Evolutionary conservation across 1,139 yeast species (phyloP).

Genomic region (Yamadazyma friedrichii): DNA sequence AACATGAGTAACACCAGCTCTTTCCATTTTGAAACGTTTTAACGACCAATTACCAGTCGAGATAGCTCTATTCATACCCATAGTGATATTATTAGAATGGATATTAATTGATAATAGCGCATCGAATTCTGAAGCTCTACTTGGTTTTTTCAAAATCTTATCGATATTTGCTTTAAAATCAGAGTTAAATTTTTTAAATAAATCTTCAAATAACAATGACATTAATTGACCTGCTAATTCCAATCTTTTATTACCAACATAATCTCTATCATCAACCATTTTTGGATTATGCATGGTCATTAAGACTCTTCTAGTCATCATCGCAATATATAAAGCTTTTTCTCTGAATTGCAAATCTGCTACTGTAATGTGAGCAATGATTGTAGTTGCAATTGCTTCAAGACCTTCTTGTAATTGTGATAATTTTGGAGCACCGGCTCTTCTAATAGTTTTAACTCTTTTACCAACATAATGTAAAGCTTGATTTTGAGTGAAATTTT

Average conservation of each 20-base stretch:
- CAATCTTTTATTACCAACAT: constrained; percentile 95
- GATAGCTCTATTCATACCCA: constrained; percentile 93
- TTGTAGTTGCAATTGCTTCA: constrained; percentile 94
- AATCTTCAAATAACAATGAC: constrained; percentile 92
- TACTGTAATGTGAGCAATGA: constrained; percentile 92
- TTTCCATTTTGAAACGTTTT: constrained; percentile 98
- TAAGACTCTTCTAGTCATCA: constrained; percentile 94
- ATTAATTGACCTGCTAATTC: constrained; percentile 97
- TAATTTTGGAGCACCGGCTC: constrained; percentile 79
- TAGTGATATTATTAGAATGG: constrained; percentile 89
- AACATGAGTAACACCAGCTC: constrained; percentile 99
- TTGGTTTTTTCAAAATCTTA: constrained; percentile 89
- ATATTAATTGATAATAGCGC: constrained; percentile 86
- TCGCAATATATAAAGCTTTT: constrained; percentile 90
- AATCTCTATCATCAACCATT: constrained; percentile 97
- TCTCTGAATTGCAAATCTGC: constrained; percentile 85
- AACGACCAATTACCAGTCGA: constrained; percentile 99
- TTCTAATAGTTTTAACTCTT: constrained; percentile 87
- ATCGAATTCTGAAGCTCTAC: constrained; percentile 92
- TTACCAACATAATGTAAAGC: constrained; percentile 90
- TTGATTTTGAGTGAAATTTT: constrained; percentile 88
- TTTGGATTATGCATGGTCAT: constrained; percentile 95
- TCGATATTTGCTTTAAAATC: constrained; percentile 95
- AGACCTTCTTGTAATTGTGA: constrained; percentile 89
- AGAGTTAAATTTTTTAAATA: constrained; percentile 90